These are phyloP conservation scores for Aspergillus cristatus DNA, from an alignment of 495 filamentous ascomycete species.

Conservation along the genomic window DNA sequence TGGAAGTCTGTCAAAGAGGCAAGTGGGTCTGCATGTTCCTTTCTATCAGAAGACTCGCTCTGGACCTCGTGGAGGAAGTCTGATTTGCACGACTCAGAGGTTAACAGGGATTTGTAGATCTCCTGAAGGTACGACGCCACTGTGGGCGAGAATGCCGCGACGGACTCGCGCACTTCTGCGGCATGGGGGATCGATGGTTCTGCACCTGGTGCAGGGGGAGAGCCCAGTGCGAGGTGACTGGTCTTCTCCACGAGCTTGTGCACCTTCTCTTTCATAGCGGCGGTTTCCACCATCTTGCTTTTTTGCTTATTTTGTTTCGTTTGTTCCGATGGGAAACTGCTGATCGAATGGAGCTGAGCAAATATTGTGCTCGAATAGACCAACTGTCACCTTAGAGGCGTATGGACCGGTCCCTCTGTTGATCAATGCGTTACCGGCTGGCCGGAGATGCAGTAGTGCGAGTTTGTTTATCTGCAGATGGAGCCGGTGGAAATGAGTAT, in stretches of 20 bases:
- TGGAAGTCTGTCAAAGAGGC: constrained; percentile 42
- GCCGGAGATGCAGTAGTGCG: no score
- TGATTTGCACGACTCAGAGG: constrained; percentile 1
- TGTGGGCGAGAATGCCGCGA: constrained; percentile 18
- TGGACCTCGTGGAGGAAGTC: constrained; percentile 21
- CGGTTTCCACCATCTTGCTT: no score
- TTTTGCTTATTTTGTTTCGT: no score
- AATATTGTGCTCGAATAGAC: no score
- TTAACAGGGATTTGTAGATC: constrained; percentile 21
- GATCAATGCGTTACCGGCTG: no score
- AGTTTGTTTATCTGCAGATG: no score
- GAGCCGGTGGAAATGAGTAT: no score
- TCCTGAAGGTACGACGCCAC: constrained; percentile 22
- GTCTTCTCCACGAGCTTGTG: not conserved
- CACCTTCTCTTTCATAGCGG: not conserved
- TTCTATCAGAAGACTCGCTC: constrained; percentile 6
- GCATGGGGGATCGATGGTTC: not conserved
- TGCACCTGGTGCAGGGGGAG: not conserved
- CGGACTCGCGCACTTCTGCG: constrained; percentile 1
- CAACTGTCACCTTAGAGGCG: no score
- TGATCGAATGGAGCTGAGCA: no score
- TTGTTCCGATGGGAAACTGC: no score
- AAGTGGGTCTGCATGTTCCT: constrained; percentile 11
- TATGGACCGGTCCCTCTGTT: no score
- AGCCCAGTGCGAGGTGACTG: not conserved